A percentile compares a stretch with the other conserved stretches of the same genome.
Conservation (phyloP, 768 basidiomycete species). For the Xerocomellus intermedius region DNA sequence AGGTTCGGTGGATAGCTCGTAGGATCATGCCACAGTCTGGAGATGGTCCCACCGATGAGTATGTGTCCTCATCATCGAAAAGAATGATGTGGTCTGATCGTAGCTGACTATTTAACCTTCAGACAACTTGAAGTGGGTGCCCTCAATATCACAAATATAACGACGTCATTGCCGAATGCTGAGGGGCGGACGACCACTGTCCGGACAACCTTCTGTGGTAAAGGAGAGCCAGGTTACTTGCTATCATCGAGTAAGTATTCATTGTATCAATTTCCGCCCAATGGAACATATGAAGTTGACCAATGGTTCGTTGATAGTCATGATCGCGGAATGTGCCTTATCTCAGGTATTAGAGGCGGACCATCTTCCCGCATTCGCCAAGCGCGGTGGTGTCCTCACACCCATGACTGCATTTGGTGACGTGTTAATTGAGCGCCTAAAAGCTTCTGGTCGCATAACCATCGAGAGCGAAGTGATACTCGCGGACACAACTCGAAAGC, state of each 20-base stretch:
- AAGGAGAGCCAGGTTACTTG: constrained; percentile 77
- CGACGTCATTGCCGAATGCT: constrained; percentile 51
- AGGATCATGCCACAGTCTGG: constrained; percentile 52
- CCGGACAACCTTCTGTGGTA: constrained; percentile 58
- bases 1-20: constrained; percentile 56
- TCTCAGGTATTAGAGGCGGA: constrained; percentile 57
- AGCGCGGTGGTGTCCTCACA: constrained; percentile 77
- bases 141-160: constrained; percentile 66
- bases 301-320: constrained; percentile 41
- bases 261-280: neutral
- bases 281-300: neutral
- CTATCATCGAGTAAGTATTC: constrained; percentile 8
- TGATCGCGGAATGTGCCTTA: constrained; percentile 80
- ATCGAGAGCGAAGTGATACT: constrained; percentile 51
- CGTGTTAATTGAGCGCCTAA: constrained; percentile 65
- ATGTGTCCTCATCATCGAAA: constrained; percentile 2
- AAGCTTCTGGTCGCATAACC: constrained; percentile 52
- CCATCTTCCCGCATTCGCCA: constrained; percentile 55
- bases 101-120: neutral
- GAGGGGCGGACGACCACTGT: constrained; percentile 42
- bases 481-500: constrained; percentile 9
- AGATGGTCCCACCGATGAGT: constrained; percentile 66
- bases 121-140: constrained; percentile 62
- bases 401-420: constrained; percentile 82
- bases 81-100: constrained; percentile 2